These are phyloP conservation scores for Nakazawaea wickerhamii DNA, from an alignment of 805 yeast species.

Conservation along the genomic window DNA sequence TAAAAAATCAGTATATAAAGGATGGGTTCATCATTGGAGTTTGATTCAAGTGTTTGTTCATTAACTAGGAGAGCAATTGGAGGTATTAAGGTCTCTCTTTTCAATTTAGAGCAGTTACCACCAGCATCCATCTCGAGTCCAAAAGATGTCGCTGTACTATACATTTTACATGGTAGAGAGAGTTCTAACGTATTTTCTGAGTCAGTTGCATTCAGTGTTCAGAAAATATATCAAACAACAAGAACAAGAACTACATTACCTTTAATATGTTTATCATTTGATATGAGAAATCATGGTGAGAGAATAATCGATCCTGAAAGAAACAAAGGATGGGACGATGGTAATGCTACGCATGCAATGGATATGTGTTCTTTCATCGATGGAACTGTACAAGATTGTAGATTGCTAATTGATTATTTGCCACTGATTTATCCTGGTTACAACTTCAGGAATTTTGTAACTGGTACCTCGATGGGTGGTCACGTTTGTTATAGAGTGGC, in stretches of 20 bases:
- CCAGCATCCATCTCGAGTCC: conserved; percentile 18
- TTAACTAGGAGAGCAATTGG: conserved; percentile 27
- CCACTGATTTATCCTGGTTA: conserved; percentile 30
- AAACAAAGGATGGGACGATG: conserved; percentile 41
- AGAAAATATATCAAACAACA: conserved; percentile 23
- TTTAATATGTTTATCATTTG: conserved; percentile 45
- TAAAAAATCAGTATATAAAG: neutral
- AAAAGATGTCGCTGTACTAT: conserved; percentile 29
- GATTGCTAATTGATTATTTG: conserved; percentile 36
- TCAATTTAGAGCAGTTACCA: conserved; percentile 31
- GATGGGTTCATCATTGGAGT: conserved; percentile 2
- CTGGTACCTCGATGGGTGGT: conserved; percentile 55
- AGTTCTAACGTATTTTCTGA: conserved; percentile 33
- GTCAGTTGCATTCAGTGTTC: conserved; percentile 32
- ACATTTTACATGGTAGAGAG: conserved; percentile 43
- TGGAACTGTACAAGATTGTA: conserved; percentile 40
- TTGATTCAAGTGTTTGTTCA: conserved; percentile 9
- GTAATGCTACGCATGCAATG: conserved; percentile 44
- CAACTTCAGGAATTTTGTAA: conserved; percentile 30
- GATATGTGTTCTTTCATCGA: conserved; percentile 46
- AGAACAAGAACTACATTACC: conserved; percentile 17
- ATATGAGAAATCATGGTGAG: conserved; percentile 52
- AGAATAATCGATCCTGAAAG: conserved; percentile 30
- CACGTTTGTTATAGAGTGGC: conserved; percentile 47
- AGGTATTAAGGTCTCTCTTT: conserved; percentile 40